phyloP scores from a whole-genome alignment of 176 grass and related monocot genomes.

The Oryza brachyantha region DNA sequence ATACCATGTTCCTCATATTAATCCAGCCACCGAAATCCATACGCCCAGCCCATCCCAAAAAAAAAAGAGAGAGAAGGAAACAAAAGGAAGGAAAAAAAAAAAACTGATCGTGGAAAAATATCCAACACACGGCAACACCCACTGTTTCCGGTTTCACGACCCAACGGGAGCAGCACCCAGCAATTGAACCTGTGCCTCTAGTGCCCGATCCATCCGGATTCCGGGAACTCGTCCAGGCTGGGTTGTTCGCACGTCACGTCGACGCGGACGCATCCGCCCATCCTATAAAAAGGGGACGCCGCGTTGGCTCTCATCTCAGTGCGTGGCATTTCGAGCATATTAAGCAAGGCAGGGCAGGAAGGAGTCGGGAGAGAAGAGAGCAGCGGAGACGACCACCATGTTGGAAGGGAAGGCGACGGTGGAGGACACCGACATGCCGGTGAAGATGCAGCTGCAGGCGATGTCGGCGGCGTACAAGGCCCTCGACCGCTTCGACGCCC shows the following conservation, averaged over 20 bases:
- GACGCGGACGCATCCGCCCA: conserved; percentile 8
- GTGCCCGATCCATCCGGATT: not conserved
- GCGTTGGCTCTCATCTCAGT: not conserved
- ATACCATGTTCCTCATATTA: not conserved
- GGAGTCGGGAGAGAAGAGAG: not conserved
- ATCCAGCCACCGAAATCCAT: not conserved
- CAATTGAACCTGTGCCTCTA: not conserved
- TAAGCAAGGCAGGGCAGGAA: not conserved
- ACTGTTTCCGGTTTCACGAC: not conserved
- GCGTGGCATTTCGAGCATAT: not conserved
- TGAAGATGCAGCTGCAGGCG: conserved; percentile 87
- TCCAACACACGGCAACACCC: conserved; percentile 6
- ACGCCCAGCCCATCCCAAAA: not conserved
- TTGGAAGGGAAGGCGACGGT: conserved; percentile 93
- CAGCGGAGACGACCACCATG: conserved; percentile 42
- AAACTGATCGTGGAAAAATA: not conserved
- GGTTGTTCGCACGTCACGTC: conserved; percentile 33
- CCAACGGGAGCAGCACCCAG: not conserved
- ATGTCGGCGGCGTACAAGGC: conserved; percentile 74
- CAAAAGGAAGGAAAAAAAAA: not conserved
- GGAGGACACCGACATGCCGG: conserved; percentile 97
- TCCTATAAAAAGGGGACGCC: not conserved
- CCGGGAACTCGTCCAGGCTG: not conserved
- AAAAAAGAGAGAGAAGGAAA: no score
- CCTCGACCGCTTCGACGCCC: conserved; percentile 87